Evolutionary conservation across 2,329 filamentous ascomycete species (phyloP), one percentile per base, ranked within the genome.

Genomic region (Scedosporium apiospermum): DNA sequence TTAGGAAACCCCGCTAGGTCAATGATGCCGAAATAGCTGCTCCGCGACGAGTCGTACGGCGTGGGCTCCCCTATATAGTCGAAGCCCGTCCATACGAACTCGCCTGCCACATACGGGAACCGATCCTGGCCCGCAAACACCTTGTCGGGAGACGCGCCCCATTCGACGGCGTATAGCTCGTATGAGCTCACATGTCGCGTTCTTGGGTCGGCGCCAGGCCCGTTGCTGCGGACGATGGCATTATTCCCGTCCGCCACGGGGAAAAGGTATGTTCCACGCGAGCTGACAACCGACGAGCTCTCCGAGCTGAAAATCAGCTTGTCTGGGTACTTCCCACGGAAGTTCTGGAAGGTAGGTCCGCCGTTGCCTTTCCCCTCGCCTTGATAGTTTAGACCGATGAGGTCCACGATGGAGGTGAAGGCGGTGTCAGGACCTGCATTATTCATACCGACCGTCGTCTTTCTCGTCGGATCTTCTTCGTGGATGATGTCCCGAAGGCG

Each of bases 1-100:
- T 85, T 85, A 63, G 74, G 75, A 70, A 85, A 84, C 0, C 82
- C 82, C 0, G 82, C 82, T 6, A 84, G 71, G 62, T 85, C 82
- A 34, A 85, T 75, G 63, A 84, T 82, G 9, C 82, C 82, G 57
- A 78, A 84, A 67, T 84, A 84, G 3, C 78, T 80, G 68, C 78
- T 81, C 10, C 80, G 77, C 4, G 79, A 71, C 1, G 68, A 61
- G 65, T 79, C 71, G 66, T 79, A 83, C 0, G 80, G 79, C 6
- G 77, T 80, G 1, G 79, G 79, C 68, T 82, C 79, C 18, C 79
- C 79, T 7, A 81, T 66, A 66, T 82, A 81, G 63, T 81, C 79
- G 65, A 70, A 80, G 0, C 80, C 80, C 0, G 78, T 76, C 80
- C 80, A 82, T 6, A 81, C 79, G 44, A 80, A 82, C 64, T 81